These are phyloP conservation scores for Penicillium brevicompactum DNA, from an alignment of 2,329 filamentous ascomycete species.

Conservation along the genomic window DNA sequence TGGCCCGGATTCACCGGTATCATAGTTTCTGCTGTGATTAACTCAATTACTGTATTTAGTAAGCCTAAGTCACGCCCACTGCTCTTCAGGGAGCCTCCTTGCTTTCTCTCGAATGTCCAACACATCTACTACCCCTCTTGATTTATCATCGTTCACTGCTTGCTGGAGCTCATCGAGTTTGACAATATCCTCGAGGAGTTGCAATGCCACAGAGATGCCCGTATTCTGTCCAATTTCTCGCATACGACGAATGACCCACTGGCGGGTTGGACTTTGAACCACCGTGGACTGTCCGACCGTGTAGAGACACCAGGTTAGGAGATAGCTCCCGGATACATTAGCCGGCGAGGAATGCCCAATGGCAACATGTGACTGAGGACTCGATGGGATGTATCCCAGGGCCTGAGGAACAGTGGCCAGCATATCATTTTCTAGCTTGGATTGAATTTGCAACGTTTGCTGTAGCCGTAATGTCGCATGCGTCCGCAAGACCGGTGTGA, in stretches of 20 bases:
- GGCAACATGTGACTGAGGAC: not conserved
- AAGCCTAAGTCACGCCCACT: not conserved
- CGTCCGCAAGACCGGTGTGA: not conserved
- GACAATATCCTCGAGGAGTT: slow-evolving; percentile 13
- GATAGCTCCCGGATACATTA: slow-evolving; percentile 18
- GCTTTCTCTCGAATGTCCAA: not conserved
- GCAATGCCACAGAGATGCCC: slow-evolving; percentile 16
- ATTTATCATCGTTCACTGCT: not conserved
- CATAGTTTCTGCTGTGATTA: too few relatives aligned
- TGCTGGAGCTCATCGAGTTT: slow-evolving; percentile 7
- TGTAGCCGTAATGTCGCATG: slow-evolving; percentile 10
- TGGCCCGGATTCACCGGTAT: too few relatives aligned
- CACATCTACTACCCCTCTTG: not conserved
- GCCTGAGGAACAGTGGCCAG: slow-evolving; percentile 25
- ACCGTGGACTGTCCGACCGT: slow-evolving; percentile 14
- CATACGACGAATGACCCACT: slow-evolving; percentile 19
- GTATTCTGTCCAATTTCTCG: slow-evolving; percentile 8
- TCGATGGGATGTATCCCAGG: slow-evolving; percentile 13
- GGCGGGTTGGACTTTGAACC: slow-evolving; percentile 3
- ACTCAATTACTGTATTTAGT: too few relatives aligned
- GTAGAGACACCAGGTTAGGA: slow-evolving; percentile 20
- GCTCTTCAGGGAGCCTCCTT: not conserved
- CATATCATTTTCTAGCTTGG: slow-evolving; percentile 18
- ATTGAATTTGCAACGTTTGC: slow-evolving; percentile 11
- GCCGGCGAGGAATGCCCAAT: not conserved